These are phyloP conservation scores for Boletus vinaceobasis DNA, from an alignment of 768 basidiomycete species.

Conservation along the genomic window DNA sequence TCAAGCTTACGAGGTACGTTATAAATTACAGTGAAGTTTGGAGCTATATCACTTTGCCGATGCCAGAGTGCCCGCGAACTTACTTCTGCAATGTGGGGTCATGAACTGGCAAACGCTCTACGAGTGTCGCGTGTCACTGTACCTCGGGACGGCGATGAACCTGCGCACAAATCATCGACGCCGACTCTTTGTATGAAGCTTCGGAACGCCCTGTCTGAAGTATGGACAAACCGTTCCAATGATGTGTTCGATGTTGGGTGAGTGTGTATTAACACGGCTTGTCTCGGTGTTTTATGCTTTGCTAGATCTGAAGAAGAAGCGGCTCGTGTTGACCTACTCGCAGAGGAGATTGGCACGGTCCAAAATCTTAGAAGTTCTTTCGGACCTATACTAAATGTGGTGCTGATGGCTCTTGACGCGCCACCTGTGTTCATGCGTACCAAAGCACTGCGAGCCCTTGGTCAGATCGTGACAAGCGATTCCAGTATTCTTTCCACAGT, in stretches of 20 bases:
- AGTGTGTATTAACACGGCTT: slow-evolving; percentile 12
- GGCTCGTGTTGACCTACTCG: slow-evolving; percentile 59
- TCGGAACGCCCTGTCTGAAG: slow-evolving; percentile 60
- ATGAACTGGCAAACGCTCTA: slow-evolving; percentile 74
- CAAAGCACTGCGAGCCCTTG: slow-evolving; percentile 87
- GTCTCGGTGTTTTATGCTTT: slow-evolving; percentile 5
- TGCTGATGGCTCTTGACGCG: slow-evolving; percentile 77
- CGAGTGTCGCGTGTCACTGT: slow-evolving; percentile 54
- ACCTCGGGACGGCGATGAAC: slow-evolving; percentile 36
- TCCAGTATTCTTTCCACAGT: slow-evolving; percentile 77
- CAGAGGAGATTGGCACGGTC: slow-evolving; percentile 73
- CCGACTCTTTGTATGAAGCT: slow-evolving; percentile 51
- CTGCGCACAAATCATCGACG: slow-evolving; percentile 11
- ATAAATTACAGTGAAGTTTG: neutral
- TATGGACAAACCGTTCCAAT: slow-evolving; percentile 66
- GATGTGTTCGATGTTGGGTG: slow-evolving; percentile 87
- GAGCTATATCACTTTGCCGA: neutral
- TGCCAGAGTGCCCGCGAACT: slow-evolving; percentile 77
- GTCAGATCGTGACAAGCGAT: slow-evolving; percentile 87
- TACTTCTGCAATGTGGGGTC: slow-evolving; percentile 73
- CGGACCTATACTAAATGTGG: slow-evolving; percentile 75
- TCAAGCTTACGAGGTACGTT: slow-evolving; percentile 73
- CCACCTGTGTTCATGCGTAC: slow-evolving; percentile 90
- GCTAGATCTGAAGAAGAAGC: slow-evolving; percentile 69
- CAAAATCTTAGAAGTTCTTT: slow-evolving; percentile 79